Percentiles rank a stretch among this genome's conserved stretches.
Evolutionary conservation across 306 rosid genomes (phyloP).

Genomic region (Castanospermum australe): DNA sequence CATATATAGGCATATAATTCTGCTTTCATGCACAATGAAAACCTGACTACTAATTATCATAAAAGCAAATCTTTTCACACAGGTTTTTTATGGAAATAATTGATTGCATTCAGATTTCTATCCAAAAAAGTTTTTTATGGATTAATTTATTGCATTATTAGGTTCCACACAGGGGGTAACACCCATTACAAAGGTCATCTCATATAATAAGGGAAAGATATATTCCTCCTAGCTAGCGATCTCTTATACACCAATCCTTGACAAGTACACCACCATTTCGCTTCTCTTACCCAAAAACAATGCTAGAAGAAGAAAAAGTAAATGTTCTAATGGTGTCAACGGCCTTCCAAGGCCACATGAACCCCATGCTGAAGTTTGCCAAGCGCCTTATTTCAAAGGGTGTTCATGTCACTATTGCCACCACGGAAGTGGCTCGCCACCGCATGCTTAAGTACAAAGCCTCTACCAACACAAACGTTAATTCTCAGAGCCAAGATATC

Average conservation of each 20-base stretch:
- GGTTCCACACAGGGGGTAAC: too few relatives aligned
- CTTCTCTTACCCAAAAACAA: constrained; percentile 10
- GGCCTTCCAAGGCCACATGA: constrained; percentile 56
- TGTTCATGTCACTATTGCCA: constrained; percentile 45
- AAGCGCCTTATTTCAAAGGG: constrained; percentile 43
- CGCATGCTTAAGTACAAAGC: constrained; percentile 19
- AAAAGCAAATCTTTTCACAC: too few relatives aligned
- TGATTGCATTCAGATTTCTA: too few relatives aligned
- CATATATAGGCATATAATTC: too few relatives aligned
- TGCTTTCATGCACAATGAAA: too few relatives aligned
- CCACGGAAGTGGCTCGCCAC: constrained; percentile 32
- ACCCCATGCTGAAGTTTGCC: constrained; percentile 54
- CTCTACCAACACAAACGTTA: background rate
- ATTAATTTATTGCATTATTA: too few relatives aligned
- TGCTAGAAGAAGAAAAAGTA: background rate
- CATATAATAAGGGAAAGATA: too few relatives aligned
- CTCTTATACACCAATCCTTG: background rate
- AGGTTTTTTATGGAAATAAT: too few relatives aligned
- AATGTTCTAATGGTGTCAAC: constrained; percentile 47
- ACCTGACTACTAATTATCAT: too few relatives aligned
- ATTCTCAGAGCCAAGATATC: background rate
- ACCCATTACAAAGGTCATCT: too few relatives aligned
- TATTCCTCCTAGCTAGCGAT: background rate
- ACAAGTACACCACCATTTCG: background rate
- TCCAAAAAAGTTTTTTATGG: too few relatives aligned